Base-by-base conservation (phyloP, 2,329 filamentous ascomycete species). In the Eutypella sp. region DNA sequence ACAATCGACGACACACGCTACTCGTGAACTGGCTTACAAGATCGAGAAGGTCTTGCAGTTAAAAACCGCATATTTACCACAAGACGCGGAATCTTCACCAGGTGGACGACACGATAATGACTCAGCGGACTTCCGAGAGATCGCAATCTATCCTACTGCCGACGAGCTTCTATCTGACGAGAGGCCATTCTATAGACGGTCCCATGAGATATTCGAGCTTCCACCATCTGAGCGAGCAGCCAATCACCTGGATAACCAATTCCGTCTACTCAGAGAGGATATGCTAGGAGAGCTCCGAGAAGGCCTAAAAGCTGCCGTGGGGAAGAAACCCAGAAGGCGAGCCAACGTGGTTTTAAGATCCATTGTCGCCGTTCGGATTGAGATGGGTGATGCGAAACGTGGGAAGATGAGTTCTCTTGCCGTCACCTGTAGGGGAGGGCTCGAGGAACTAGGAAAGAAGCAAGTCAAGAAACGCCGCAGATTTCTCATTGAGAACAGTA, bases 91-190 rank as follows among this genome's bases (percentile, higher is more conserved):
- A 13, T 37, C 36, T 9, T 44, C 56, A 2, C 74, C 84, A 0
- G 86, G 86, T 0, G 84, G 85, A 1, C 74, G 86, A 0, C 85
- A 90, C 50, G 83, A 90, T 60, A 90, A 90, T 44, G 86, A 90
- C 53, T 76, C 76, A 57, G 66, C 55, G 2, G 71, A 88, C 50
- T 82, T 82, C 53, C 71, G 77, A 0, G 45, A 79, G 0, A 80
- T 88, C 25, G 65, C 74, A 2, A 80, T 89, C 6, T 73, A 79
- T 40, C 87, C 86, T 0, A 89, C 85, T 0, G 59, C 73, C 0
- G 79, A 86, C 44, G 86, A 90, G 56, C 70, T 89, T 2, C 47
- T 68, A 0, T 82, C 75, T 0, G 67, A 58, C 0, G 68, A 74
- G 2, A 57, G 60, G 20, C 72, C 78, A 0, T 89, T 80, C 58